Evolutionary conservation across 805 yeast genomes (phyloP).

Genomic region (Candida tallmaniae): DNA sequence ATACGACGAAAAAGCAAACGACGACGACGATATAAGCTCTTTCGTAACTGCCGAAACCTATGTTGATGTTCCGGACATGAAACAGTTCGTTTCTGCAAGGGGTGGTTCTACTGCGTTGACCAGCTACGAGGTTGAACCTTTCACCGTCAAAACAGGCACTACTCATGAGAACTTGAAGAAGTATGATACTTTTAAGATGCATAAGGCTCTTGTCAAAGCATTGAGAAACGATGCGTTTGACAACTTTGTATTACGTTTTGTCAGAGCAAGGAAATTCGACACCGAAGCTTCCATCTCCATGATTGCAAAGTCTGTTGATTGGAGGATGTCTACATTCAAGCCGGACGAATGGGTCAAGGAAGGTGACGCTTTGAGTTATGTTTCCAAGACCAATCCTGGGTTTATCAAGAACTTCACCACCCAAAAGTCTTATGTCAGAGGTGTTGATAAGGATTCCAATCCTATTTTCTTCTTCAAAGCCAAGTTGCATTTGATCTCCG

Average conservation of each 20-base stretch:
- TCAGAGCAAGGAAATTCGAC: conserved; percentile 86
- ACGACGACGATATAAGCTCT: conserved; percentile 23
- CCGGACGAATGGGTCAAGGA: conserved; percentile 59
- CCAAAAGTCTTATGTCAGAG: conserved; percentile 72
- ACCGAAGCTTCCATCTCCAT: conserved; percentile 62
- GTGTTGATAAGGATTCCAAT: conserved; percentile 66
- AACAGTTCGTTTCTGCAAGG: conserved; percentile 6
- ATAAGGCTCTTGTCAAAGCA: conserved; percentile 39
- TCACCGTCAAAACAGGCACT: conserved; percentile 16
- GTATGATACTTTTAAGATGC: conserved; percentile 48
- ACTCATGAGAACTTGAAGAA: conserved; percentile 47
- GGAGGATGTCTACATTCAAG: conserved; percentile 63
- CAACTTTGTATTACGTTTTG: conserved; percentile 65
- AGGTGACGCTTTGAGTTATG: conserved; percentile 66
- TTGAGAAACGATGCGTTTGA: conserved; percentile 77
- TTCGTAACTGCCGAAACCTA: conserved; percentile 30
- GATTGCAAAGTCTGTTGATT: conserved; percentile 67
- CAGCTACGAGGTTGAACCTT: conserved; percentile 9
- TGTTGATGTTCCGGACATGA: conserved; percentile 14
- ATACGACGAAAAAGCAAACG: conserved; percentile 13
- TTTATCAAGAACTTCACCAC: conserved; percentile 52
- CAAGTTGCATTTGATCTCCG: conserved; percentile 56
- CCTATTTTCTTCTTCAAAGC: conserved; percentile 84
- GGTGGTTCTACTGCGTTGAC: not conserved
- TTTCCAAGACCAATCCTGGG: conserved; percentile 38